A percentile compares a stretch with the other conserved stretches of the same genome.
phyloP scores from a whole-genome alignment of 139 green algal species.

The Trebouxia sp. region DNA sequence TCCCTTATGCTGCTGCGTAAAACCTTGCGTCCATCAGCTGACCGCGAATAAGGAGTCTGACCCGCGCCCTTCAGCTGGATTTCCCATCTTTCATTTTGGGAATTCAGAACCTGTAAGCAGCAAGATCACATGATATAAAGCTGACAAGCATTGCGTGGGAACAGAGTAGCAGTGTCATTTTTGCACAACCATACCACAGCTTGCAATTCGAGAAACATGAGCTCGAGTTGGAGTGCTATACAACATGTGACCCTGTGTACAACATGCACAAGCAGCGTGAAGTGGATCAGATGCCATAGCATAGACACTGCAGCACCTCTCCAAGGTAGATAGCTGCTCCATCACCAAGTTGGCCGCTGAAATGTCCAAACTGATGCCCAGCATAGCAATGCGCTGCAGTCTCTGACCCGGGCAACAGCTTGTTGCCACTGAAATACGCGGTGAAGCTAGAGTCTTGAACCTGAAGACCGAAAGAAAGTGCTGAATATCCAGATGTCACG shows the following conservation, averaged over 20 bases:
- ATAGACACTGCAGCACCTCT: conserved; percentile 56
- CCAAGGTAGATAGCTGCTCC: conserved; percentile 85
- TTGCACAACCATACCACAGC: neutral
- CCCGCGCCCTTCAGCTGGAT: conserved; percentile 89
- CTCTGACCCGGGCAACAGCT: conserved; percentile 48
- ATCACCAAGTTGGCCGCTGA: conserved; percentile 81
- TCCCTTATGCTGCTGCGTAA: conserved; percentile 85
- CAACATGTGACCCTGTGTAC: conserved; percentile 44
- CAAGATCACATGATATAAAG: neutral
- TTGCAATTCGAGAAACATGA: neutral
- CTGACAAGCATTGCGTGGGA: neutral
- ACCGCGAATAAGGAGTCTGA: conserved; percentile 86
- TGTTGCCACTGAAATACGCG: conserved; percentile 65
- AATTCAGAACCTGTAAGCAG: conserved; percentile 55
- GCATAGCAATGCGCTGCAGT: conserved; percentile 82
- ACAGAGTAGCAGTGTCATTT: too few species aligned
- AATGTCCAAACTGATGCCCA: conserved; percentile 78
- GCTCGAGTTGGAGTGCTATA: neutral
- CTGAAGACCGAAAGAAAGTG: conserved; percentile 29
- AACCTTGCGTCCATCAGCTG: conserved; percentile 88
- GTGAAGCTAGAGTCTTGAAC: conserved; percentile 67
- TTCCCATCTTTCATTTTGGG: conserved; percentile 64
- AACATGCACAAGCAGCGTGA: conserved; percentile 7
- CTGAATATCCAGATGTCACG: too few species aligned
- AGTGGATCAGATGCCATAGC: conserved; percentile 76